Evolutionary conservation across 352 stramenopile genomes (phyloP), one percentile per base, ranked within the genome.

Genomic region (Globisporangium spiculum): DNA sequence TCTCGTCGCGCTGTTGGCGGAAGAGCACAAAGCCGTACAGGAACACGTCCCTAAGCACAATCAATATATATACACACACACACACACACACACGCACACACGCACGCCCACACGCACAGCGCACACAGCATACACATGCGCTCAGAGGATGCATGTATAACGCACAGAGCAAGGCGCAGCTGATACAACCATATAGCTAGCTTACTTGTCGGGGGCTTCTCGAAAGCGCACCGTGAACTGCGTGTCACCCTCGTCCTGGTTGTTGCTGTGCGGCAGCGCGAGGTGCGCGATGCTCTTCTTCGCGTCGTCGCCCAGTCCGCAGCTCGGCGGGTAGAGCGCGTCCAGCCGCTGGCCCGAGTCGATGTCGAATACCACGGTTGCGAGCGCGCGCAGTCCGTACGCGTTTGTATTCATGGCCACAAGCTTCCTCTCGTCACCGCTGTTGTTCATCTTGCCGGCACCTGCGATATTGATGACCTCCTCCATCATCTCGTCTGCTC

Each of bases 11-110:
- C 60, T 89, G 83, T 63, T 95, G 88, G 1, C 88, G 83, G 59
- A 96, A 97, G 32, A 97, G 78, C 68, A 94, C 88, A 63, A 94
- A 95, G 16, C 88, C 87, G 61, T 90, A 94, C 4, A 93, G 68
- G 48, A 92, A 93, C 34, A 70, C 60, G 34, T 38, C 52, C 22
- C 71, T 78, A 34, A 48, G 48, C 20, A 2, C 24, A 66, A 57
- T 67, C 2, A 12, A 27, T 54, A 72, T n/a, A 65, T 1, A 44
- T 10, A 44, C 36, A 41, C 8, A 36, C 32, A 34, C 30, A 34
- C 30, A 34, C 30, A 34, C 30, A 34, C 30, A 34, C 30, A 34
- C n/a, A 27, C 26, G n/a, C 36, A 41, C 8, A 36, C 36, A 41
- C 8, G 8, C 32, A 34, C 30, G 6, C 30, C 1, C 30, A 34